Conservation (phyloP, 1,139 yeast species). For the Eremothecium gossypii region DNA sequence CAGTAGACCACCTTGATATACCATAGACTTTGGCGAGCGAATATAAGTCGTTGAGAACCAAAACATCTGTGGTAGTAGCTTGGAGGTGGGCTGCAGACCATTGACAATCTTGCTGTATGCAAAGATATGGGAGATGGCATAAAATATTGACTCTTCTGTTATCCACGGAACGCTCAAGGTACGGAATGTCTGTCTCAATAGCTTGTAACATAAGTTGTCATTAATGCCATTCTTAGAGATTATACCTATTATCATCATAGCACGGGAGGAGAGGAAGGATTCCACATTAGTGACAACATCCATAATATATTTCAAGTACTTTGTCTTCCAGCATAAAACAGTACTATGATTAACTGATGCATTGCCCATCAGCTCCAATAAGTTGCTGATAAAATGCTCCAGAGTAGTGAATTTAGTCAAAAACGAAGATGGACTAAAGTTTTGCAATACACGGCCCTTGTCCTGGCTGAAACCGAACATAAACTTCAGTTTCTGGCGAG, state of each 20-base stretch:
- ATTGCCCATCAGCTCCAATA: constrained; percentile 49
- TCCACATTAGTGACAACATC: constrained; percentile 53
- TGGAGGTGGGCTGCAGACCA: constrained; percentile 50
- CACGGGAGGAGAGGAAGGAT: constrained; percentile 63
- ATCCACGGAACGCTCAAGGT: constrained; percentile 30
- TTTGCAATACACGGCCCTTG: constrained; percentile 32
- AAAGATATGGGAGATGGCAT: constrained; percentile 32
- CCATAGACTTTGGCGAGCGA: constrained; percentile 34
- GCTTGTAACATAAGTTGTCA: constrained; percentile 42
- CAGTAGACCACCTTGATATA: constrained; percentile 50
- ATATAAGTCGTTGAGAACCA: constrained; percentile 51
- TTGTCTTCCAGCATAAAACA: constrained; percentile 48
- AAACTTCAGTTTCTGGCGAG: constrained; percentile 65
- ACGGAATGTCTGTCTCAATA: constrained; percentile 31
- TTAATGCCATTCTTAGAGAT: constrained; percentile 56
- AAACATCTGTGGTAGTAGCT: constrained; percentile 47
- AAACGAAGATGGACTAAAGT: constrained; percentile 36
- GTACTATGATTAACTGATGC: constrained; percentile 39
- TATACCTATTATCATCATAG: constrained; percentile 64
- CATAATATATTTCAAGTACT: constrained; percentile 62
- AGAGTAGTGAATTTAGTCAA: constrained; percentile 47
- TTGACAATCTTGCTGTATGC: constrained; percentile 53
- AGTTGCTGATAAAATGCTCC: constrained; percentile 55
- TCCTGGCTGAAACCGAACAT: constrained; percentile 76
- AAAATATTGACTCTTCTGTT: constrained; percentile 27